These are phyloP conservation scores for Avena sativa DNA, from an alignment of 176 grass and related monocot species.

Conservation along the genomic window DNA sequence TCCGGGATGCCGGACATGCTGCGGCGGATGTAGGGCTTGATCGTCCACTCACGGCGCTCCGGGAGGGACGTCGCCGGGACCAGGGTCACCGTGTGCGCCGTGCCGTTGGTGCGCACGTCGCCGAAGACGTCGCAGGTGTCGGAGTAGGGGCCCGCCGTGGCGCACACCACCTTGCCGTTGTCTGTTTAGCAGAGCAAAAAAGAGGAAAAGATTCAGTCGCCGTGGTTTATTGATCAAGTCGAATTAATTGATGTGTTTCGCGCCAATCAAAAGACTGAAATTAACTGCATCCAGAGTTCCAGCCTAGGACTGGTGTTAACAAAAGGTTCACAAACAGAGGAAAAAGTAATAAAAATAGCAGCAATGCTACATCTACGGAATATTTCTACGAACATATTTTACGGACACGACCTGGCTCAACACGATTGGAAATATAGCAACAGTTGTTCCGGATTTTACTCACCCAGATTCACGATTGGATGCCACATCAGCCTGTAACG, in stretches of 20 bases:
- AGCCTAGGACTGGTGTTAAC: neutral
- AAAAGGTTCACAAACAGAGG: neutral
- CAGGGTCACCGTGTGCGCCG: conserved; percentile 46
- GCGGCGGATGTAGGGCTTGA: conserved; percentile 69
- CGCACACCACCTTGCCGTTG: conserved; percentile 55
- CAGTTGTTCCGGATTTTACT: too few species aligned
- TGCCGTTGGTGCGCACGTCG: conserved; percentile 70
- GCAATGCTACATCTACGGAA: too few species aligned
- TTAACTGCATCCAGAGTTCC: neutral
- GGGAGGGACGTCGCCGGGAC: conserved; percentile 6
- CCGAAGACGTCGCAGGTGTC: conserved; percentile 79
- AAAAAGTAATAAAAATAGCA: neutral
- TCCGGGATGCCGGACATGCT: conserved; percentile 43
- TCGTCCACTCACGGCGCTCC: conserved; percentile 54
- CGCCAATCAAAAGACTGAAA: neutral
- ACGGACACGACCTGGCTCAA: too few species aligned
- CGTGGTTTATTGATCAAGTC: neutral
- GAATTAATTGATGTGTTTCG: neutral
- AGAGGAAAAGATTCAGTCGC: neutral
- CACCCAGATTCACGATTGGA: too few species aligned
- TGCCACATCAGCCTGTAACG: too few species aligned
- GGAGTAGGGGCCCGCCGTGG: conserved; percentile 45
- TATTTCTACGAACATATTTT: too few species aligned
- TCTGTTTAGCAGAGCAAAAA: conserved; percentile 18
- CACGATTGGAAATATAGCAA: too few species aligned